Evolutionary conservation across 2,329 filamentous ascomycete genomes (phyloP).

Genomic region (Septoria linicola): DNA sequence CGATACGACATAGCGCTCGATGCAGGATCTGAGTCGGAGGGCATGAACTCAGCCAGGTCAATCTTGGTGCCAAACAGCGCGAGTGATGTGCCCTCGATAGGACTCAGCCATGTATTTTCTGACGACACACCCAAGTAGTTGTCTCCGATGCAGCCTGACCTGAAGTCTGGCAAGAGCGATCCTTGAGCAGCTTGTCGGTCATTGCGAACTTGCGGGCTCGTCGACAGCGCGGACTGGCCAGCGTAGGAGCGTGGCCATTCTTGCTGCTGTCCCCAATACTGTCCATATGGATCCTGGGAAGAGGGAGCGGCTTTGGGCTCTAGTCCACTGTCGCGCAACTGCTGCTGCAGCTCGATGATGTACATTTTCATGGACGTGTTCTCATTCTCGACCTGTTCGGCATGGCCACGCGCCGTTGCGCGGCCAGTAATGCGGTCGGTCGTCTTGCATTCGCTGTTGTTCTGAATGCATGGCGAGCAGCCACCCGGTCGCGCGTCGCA

Average conservation of each 20-base stretch:
- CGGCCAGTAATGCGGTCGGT: slow-evolving; percentile 84
- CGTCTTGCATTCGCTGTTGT: slow-evolving; percentile 75
- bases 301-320: slow-evolving; percentile 45
- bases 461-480: slow-evolving; percentile 77
- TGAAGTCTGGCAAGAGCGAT: slow-evolving; percentile 47
- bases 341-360: slow-evolving; percentile 66
- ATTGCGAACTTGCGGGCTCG: slow-evolving; percentile 2
- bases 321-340: slow-evolving; percentile 61
- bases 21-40: slow-evolving; percentile 64
- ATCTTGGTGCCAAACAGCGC: slow-evolving; percentile 77
- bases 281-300: slow-evolving; percentile 6
- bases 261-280: slow-evolving; percentile 18
- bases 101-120: slow-evolving; percentile 65
- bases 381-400: slow-evolving; percentile 72
- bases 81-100: slow-evolving; percentile 73
- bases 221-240: not conserved
- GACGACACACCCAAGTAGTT: slow-evolving; percentile 66
- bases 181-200: slow-evolving; percentile 21
- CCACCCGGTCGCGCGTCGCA: slow-evolving; percentile 79
- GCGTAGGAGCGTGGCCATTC: slow-evolving; percentile 2
- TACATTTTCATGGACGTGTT: slow-evolving; percentile 65
- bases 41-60: slow-evolving; percentile 71
- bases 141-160: slow-evolving; percentile 53
- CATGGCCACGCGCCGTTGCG: slow-evolving; percentile 74
- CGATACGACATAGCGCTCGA: slow-evolving; percentile 64